Evolutionary conservation across 2,329 filamentous ascomycete genomes (phyloP).

Genomic region (Trichoderma atrobrunneum): DNA sequence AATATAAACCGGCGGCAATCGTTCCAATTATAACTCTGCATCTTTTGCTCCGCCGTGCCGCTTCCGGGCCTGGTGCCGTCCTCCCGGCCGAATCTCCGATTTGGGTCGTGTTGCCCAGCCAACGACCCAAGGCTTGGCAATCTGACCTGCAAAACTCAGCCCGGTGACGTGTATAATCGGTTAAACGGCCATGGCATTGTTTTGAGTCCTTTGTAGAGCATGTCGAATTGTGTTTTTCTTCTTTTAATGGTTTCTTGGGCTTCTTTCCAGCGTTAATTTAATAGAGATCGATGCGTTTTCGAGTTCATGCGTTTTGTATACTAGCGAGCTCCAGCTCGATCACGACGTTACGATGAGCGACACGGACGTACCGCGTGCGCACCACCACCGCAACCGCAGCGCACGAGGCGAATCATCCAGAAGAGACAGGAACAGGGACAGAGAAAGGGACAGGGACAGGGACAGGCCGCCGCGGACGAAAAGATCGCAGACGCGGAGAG

Average conservation of each 20-base stretch:
- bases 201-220: conserved; percentile 1
- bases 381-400: conserved; percentile 30
- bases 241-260: not conserved
- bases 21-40: not conserved
- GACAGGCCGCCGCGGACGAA: conserved; percentile 39
- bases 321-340: conserved; percentile 21
- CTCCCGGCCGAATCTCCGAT: conserved; percentile 2
- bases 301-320: conserved; percentile 21
- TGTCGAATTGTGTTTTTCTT: not conserved
- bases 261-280: not conserved
- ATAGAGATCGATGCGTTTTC: not conserved
- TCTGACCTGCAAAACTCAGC: conserved; percentile 9
- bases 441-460: conserved; percentile 34
- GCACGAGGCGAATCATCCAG: conserved; percentile 31
- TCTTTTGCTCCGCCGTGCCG: not conserved
- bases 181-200: conserved; percentile 1
- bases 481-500: conserved; percentile 33
- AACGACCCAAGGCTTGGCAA: conserved; percentile 7
- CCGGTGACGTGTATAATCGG: conserved; percentile 17
- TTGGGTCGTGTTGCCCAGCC: conserved; percentile 7
- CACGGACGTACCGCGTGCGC: conserved; percentile 34
- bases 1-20: not conserved
- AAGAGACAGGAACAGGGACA: conserved; percentile 25
- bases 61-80: conserved; percentile 10
- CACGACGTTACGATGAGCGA: conserved; percentile 34